Evolutionary conservation across 257 asterid species (phyloP), one percentile per base, ranked within the genome.

Genomic region (Lycium ferocissimum): DNA sequence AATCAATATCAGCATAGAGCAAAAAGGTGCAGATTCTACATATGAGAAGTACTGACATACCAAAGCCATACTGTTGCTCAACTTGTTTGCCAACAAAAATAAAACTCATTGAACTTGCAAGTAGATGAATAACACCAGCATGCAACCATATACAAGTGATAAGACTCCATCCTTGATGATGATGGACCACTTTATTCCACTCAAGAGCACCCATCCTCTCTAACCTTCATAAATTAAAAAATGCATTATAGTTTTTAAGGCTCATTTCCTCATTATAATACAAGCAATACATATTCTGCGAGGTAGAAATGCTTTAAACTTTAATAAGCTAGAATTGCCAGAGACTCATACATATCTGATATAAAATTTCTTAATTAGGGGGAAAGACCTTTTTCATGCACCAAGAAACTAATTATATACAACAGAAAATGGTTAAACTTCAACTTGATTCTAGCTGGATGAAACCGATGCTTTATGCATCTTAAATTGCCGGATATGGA

Each of bases 141-240:
- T 96, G 99, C 87, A 96, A 88, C 99, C 99, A 96, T 76, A 96
- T 90, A 65, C 97, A 91, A 2, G 98, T 90, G 80, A 96, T 87
- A 45, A 96, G 97, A 87, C 99, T 93, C 99, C 99, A 94, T 40
- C 91, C 94, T 90, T 94, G 97, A 85, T 94, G 94, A 20, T 84
- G 89, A 84, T 91, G 92, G 83, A 94, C 98, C 87, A 94, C 91
- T 79, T 93, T 96, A 6, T 10, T 22, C 99, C 99, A 94, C 37
- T 87, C 90, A 54, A 95, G 93, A 70, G 91, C 99, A 20, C 99
- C 99, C 89, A 94, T 85, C 86, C 88, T 93, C 89, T 89, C 89
- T 83, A 96, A 89, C 81, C 98, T 96, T 83, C 82, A 69, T 53
- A 38, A 38, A 83, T 12, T 86, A 76, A 69, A 88, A 85, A 78